phyloP scores from a whole-genome alignment of 495 filamentous ascomycete genomes.

The Niebla homalea region DNA sequence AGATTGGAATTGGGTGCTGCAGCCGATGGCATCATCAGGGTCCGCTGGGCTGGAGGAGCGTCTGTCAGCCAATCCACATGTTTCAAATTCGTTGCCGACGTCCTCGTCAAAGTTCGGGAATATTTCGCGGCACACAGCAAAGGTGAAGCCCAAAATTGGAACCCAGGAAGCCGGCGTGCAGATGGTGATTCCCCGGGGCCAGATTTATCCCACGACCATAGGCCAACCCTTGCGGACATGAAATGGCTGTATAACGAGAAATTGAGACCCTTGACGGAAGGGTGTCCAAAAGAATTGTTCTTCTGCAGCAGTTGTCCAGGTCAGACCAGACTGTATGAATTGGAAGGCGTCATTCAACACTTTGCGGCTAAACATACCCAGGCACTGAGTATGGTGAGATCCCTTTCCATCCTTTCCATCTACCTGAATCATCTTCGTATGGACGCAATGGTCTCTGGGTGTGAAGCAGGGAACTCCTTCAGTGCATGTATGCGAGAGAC shows the following conservation, averaged over 20 bases:
- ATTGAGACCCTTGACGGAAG: constrained; percentile 51
- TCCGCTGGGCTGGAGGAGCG: constrained; percentile 42
- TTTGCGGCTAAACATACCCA: constrained; percentile 68
- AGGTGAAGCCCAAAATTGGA: constrained; percentile 31
- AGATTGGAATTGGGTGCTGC: constrained; percentile 30
- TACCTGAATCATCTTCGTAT: too few relatives aligned
- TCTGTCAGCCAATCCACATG: constrained; percentile 44
- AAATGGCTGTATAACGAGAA: constrained; percentile 71
- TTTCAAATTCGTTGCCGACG: constrained; percentile 51
- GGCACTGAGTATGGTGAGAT: constrained; percentile 39
- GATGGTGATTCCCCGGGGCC: constrained; percentile 35
- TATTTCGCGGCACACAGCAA: constrained; percentile 47
- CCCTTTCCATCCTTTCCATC: too few relatives aligned
- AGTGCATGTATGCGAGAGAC: too few relatives aligned
- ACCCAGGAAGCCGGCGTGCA: constrained; percentile 28
- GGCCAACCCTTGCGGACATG: constrained; percentile 61
- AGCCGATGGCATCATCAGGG: constrained; percentile 50
- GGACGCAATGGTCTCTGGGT: too few relatives aligned
- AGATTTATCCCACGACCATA: too few relatives aligned
- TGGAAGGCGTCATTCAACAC: constrained; percentile 68
- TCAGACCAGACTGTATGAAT: constrained; percentile 50
- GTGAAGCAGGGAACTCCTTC: too few relatives aligned
- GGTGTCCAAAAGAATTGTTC: constrained; percentile 53
- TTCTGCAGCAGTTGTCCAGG: constrained; percentile 56
- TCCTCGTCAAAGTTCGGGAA: constrained; percentile 47